Percentiles rank a stretch among this genome's conserved stretches.
These are phyloP conservation scores for Simmondsia chinensis DNA, from an alignment of 148 eudicot genomes.

Conservation along the genomic window DNA sequence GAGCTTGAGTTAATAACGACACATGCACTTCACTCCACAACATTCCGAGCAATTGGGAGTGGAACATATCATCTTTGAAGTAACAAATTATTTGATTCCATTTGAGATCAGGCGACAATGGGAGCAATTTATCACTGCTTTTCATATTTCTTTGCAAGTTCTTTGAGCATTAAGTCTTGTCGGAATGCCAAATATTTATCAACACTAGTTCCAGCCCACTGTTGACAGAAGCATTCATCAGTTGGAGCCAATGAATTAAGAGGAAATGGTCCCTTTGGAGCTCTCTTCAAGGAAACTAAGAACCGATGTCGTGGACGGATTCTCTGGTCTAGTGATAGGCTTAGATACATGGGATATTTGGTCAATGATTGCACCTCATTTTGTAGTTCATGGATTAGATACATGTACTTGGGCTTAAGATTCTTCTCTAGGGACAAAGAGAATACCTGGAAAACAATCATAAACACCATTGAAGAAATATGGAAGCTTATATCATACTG, in stretches of 20 bases:
- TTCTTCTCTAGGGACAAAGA: constrained; percentile 88
- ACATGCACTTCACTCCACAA: not conserved
- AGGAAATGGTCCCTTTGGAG: constrained; percentile 93
- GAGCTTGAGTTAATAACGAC: not conserved
- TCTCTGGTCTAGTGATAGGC: constrained; percentile 93
- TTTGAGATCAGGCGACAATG: not conserved
- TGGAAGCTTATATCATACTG: not conserved
- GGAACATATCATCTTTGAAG: not conserved
- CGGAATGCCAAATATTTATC: constrained; percentile 86
- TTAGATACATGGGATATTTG: constrained; percentile 88
- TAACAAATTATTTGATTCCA: not conserved
- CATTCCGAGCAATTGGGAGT: not conserved
- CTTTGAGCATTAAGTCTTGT: constrained; percentile 63
- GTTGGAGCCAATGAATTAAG: constrained; percentile 80
- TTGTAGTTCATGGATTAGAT: constrained; percentile 75
- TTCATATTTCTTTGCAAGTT: constrained; percentile 71
- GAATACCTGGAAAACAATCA: constrained; percentile 51
- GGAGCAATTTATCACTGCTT: constrained; percentile 19
- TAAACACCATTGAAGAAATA: not conserved
- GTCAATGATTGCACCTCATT: constrained; percentile 79
- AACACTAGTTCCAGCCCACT: constrained; percentile 82
- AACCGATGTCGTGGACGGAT: constrained; percentile 92
- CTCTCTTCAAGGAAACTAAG: constrained; percentile 73
- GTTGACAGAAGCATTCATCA: constrained; percentile 83
- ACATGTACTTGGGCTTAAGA: constrained; percentile 83